phyloP scores from a whole-genome alignment of 2,329 filamentous ascomycete species.

The Graphiopsis chlorocephala region DNA sequence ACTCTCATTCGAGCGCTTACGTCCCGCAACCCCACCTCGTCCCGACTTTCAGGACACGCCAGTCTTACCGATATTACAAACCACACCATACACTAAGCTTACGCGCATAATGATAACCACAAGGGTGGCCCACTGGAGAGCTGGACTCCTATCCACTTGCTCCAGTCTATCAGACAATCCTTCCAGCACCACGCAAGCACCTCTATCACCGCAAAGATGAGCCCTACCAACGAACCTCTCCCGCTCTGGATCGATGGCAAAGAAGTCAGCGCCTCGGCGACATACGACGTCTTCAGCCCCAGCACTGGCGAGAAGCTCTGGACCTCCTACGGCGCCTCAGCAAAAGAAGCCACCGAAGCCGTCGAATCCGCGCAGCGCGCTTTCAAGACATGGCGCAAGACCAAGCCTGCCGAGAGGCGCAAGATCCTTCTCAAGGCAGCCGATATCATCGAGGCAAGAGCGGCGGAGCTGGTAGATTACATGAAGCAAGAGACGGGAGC shows the following conservation, averaged over 20 bases:
- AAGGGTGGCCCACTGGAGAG: neutral
- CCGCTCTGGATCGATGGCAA: constrained; percentile 51
- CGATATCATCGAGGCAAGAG: constrained; percentile 59
- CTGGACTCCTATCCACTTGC: neutral
- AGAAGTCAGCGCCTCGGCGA: constrained; percentile 46
- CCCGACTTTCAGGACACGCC: neutral
- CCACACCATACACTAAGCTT: neutral
- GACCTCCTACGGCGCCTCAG: constrained; percentile 56
- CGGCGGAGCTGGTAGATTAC: constrained; percentile 59
- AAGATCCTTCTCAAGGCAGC: constrained; percentile 69
- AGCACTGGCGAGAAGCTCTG: constrained; percentile 52
- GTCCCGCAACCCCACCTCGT: neutral
- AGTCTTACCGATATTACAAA: constrained; percentile 2
- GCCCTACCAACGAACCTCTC: constrained; percentile 16
- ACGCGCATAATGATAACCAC: neutral
- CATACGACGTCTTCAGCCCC: constrained; percentile 59
- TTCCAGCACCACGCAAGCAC: neutral
- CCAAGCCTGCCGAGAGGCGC: constrained; percentile 59
- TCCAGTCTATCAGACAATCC: neutral
- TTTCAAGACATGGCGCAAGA: constrained; percentile 66
- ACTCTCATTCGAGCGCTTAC: neutral
- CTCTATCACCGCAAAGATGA: constrained; percentile 1
- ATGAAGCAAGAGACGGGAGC: constrained; percentile 60
- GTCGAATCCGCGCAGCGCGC: constrained; percentile 62
- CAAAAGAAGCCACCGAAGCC: constrained; percentile 55